phyloP scores from a whole-genome alignment of 2,329 filamentous ascomycete species.

The Colletotrichum liriopes region DNA sequence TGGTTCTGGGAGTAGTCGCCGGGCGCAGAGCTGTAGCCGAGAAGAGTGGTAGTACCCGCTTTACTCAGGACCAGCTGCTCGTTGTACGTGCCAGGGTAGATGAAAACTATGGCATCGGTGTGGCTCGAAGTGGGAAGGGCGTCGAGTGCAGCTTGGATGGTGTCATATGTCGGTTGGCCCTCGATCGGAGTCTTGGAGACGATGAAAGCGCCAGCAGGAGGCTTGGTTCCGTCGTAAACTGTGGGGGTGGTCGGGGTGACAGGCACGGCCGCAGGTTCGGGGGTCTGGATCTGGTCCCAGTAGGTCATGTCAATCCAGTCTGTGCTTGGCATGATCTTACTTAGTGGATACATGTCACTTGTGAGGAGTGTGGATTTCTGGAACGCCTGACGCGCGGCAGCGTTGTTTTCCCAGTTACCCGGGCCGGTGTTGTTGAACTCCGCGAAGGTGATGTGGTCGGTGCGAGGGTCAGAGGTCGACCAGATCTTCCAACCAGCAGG shows the following conservation, averaged over 20 bases:
- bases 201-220: no score
- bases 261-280: constrained; percentile 49
- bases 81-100: constrained; percentile 53
- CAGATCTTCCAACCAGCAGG: constrained; percentile 66
- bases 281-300: constrained; percentile 46
- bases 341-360: constrained; percentile 45
- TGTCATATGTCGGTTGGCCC: no score
- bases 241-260: constrained; percentile 53
- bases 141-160: no score
- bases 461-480: constrained; percentile 54
- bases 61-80: constrained; percentile 57
- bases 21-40: constrained; percentile 54
- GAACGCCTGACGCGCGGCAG: constrained; percentile 44
- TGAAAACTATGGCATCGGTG: constrained; percentile 50
- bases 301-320: constrained; percentile 49
- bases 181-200: no score
- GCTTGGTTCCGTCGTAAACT: constrained; percentile 47
- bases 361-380: constrained; percentile 46
- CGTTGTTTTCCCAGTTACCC: constrained; percentile 66
- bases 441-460: constrained; percentile 64
- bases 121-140: constrained; percentile 46
- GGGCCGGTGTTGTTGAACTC: constrained; percentile 68
- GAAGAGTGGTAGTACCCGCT: constrained; percentile 56
- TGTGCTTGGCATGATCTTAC: constrained; percentile 46
- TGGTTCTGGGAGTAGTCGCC: constrained; percentile 54